Conservation (phyloP, 2,329 filamentous ascomycete genomes). For the Pezicula carpinea region DNA sequence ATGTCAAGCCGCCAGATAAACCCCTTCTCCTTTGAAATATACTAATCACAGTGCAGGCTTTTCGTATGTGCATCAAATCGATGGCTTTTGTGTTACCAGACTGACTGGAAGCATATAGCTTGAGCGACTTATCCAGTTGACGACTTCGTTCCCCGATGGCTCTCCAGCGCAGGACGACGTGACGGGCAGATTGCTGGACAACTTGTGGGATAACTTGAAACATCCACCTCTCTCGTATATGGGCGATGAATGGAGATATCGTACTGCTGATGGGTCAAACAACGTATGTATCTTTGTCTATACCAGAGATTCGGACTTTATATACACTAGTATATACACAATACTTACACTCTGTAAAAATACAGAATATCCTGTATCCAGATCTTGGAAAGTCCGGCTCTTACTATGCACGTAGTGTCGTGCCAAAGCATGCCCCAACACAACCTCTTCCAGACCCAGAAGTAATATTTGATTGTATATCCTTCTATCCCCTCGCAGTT, state of each 20-base stretch:
- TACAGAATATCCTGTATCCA: conserved; percentile 57
- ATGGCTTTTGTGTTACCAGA: too few species aligned
- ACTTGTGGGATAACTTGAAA: conserved; percentile 66
- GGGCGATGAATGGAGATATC: conserved; percentile 58
- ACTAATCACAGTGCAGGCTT: too few species aligned
- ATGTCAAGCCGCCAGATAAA: too few species aligned
- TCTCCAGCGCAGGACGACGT: conserved; percentile 58
- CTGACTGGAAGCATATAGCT: conserved; percentile 3
- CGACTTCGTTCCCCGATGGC: conserved; percentile 56
- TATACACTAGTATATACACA: too few species aligned
- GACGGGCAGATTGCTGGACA: conserved; percentile 61
- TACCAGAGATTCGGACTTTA: too few species aligned
- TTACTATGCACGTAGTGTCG: conserved; percentile 60
- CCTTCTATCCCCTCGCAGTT: neutral
- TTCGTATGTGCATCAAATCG: too few species aligned
- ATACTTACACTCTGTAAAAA: neutral
- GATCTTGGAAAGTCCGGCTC: conserved; percentile 62
- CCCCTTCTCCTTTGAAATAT: too few species aligned
- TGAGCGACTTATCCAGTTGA: conserved; percentile 49
- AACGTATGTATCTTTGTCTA: conserved; percentile 34
- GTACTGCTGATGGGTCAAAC: conserved; percentile 59
- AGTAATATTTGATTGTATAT: conserved; percentile 51
- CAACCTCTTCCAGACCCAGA: conserved; percentile 59
- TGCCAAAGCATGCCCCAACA: conserved; percentile 52
- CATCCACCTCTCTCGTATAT: conserved; percentile 66